These are phyloP conservation scores for Sextonia rubra DNA, from an alignment of 164 flowering plant species.

Conservation along the genomic window DNA sequence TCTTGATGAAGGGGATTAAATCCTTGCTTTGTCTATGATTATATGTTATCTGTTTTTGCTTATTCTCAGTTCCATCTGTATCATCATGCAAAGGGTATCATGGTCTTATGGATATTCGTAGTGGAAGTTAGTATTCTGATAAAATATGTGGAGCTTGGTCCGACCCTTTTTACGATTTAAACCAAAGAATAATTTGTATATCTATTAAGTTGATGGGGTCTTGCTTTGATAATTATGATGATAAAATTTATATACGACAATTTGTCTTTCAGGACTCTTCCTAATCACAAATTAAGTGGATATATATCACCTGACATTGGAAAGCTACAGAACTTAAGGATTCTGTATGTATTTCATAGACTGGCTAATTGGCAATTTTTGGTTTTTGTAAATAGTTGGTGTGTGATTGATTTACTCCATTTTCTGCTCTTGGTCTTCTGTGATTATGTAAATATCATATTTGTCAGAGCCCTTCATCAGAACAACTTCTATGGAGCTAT, in stretches of 20 bases:
- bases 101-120: too few relatives aligned
- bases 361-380: neutral
- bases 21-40: too few relatives aligned
- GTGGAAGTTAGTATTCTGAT: neutral
- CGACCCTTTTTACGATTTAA: too few relatives aligned
- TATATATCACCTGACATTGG: conserved; percentile 84
- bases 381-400: neutral
- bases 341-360: conserved; percentile 52
- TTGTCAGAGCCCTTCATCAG: conserved; percentile 61
- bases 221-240: neutral
- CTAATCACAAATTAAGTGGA: conserved; percentile 74
- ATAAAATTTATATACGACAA: neutral
- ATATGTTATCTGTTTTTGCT: too few relatives aligned
- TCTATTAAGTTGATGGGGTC: neutral
- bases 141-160: neutral
- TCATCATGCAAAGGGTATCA: too few relatives aligned
- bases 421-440: conserved; percentile 7
- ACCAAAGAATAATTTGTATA: neutral
- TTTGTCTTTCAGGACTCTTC: conserved; percentile 55
- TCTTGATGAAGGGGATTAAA: too few relatives aligned
- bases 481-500: conserved; percentile 83
- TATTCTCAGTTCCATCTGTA: too few relatives aligned
- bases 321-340: conserved; percentile 64
- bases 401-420: neutral
- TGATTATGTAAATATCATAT: neutral